Percentiles rank a stretch among this genome's conserved stretches.
These are phyloP conservation scores for Lenzites betulinus DNA, from an alignment of 768 basidiomycete genomes.

Conservation along the genomic window DNA sequence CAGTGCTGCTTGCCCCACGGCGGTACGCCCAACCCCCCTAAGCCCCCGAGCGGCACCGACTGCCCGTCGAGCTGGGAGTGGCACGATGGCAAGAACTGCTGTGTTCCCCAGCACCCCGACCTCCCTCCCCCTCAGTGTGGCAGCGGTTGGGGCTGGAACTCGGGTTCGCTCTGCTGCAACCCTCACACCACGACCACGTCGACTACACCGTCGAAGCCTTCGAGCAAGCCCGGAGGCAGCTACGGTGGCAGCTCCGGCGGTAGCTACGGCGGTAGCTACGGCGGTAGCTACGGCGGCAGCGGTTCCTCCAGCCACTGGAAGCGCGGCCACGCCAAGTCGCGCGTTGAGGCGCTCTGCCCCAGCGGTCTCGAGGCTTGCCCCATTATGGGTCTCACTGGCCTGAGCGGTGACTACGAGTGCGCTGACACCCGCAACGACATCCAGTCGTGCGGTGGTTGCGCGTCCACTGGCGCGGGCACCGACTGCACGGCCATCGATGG, in stretches of 20 bases:
- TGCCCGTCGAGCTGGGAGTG: constrained; percentile 54
- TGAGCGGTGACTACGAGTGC: constrained; percentile 56
- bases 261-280: constrained; percentile 28
- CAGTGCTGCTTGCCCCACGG: constrained; percentile 48
- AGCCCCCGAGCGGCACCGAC: constrained; percentile 53
- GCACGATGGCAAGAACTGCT: constrained; percentile 49
- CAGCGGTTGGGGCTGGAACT: constrained; percentile 48
- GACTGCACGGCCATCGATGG: constrained; percentile 72
- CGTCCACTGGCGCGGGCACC: constrained; percentile 58
- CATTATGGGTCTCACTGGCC: constrained; percentile 39
- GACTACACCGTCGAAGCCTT: constrained; percentile 40
- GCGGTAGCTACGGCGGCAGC: constrained; percentile 21
- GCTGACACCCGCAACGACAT: constrained; percentile 65
- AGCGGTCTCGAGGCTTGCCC: constrained; percentile 58
- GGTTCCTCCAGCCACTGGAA: constrained; percentile 28
- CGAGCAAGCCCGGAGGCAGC: constrained; percentile 26
- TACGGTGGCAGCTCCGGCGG: constrained; percentile 17
- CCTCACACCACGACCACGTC: constrained; percentile 18
- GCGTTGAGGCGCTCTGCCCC: constrained; percentile 51
- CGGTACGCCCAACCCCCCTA: constrained; percentile 44
- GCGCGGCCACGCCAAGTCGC: constrained; percentile 36
- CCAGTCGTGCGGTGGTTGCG: constrained; percentile 77
- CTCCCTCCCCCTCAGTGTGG: constrained; percentile 45
- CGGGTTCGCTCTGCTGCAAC: constrained; percentile 35
- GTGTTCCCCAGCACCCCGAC: constrained; percentile 50